A percentile compares a stretch with the other conserved stretches of the same genome.
phyloP scores from a whole-genome alignment of 331 rosid species.

The Rhamnella rubrinervis region DNA sequence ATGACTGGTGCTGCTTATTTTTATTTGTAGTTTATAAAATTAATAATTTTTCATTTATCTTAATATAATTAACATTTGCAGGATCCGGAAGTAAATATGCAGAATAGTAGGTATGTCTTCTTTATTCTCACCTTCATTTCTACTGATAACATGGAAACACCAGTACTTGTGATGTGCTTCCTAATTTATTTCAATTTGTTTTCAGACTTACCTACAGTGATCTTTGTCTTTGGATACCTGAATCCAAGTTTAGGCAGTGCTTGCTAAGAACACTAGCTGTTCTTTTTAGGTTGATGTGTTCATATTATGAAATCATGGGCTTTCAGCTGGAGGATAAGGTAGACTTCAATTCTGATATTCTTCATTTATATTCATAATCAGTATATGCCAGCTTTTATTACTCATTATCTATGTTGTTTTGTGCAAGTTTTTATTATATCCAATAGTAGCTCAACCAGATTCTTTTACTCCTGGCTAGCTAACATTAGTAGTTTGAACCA shows the following conservation, averaged over 20 bases:
- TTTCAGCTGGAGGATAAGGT: slow-evolving; percentile 80
- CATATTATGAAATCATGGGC: slow-evolving; percentile 87
- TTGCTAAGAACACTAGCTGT: slow-evolving; percentile 73
- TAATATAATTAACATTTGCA: slow-evolving; percentile 36
- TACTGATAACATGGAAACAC: background rate
- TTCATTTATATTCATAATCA: background rate
- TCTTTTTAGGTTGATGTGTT: slow-evolving; percentile 77
- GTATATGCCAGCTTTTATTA: slow-evolving; percentile 18
- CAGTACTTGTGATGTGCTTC: slow-evolving; percentile 16
- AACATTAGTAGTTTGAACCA: background rate
- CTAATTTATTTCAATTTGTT: slow-evolving; percentile 31
- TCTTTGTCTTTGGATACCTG: slow-evolving; percentile 91
- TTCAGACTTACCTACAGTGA: slow-evolving; percentile 98
- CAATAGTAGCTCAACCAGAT: background rate
- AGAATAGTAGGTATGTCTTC: slow-evolving; percentile 73
- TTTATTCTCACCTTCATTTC: background rate
- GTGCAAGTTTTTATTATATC: background rate
- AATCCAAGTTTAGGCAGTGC: slow-evolving; percentile 89
- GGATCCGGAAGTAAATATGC: slow-evolving; percentile 67
- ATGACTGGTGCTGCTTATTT: background rate
- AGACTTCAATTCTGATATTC: slow-evolving; percentile 13
- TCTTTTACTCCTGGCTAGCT: background rate
- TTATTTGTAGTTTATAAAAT: slow-evolving; percentile 17
- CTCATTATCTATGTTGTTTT: background rate
- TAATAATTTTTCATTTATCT: slow-evolving; percentile 1